Conservation (phyloP, 2,329 filamentous ascomycete species). For the Phaeosphaeria sp. region DNA sequence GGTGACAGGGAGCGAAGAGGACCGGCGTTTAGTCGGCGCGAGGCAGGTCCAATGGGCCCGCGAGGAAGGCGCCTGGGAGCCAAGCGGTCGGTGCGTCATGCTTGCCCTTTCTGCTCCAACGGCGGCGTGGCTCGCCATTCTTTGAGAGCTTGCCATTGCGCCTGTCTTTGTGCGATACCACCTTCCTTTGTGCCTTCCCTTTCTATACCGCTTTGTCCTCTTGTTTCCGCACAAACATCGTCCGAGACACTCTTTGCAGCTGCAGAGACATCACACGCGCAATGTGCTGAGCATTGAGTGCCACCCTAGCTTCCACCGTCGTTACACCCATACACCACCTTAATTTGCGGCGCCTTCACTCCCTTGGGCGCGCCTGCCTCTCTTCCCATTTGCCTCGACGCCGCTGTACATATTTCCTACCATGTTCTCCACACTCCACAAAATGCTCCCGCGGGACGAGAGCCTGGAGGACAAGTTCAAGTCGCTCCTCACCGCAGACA, state of each 20-base stretch:
- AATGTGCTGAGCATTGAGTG: constrained; percentile 9
- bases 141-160: constrained; percentile 2
- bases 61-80: constrained; percentile 1
- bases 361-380: not conserved
- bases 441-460: constrained; percentile 35
- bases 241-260: constrained; percentile 1
- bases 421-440: constrained; percentile 25
- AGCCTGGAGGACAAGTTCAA: constrained; percentile 41
- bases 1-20: not conserved
- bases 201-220: not conserved
- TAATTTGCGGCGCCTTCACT: constrained; percentile 4
- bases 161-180: not conserved
- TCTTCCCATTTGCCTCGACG: constrained; percentile 1
- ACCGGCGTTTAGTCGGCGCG: constrained; percentile 11
- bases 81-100: constrained; percentile 7
- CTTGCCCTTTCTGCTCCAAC: not conserved
- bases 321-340: constrained; percentile 8
- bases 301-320: constrained; percentile 5
- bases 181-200: not conserved
- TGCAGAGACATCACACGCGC: constrained; percentile 4
- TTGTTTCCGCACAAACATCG: not conserved
- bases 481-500: constrained; percentile 37
- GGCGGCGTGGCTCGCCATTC: constrained; percentile 6
- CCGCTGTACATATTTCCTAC: constrained; percentile 14
- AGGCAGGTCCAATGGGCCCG: constrained; percentile 3